Conservation (phyloP, 257 asterid genomes). For the Lavandula angustifolia region DNA sequence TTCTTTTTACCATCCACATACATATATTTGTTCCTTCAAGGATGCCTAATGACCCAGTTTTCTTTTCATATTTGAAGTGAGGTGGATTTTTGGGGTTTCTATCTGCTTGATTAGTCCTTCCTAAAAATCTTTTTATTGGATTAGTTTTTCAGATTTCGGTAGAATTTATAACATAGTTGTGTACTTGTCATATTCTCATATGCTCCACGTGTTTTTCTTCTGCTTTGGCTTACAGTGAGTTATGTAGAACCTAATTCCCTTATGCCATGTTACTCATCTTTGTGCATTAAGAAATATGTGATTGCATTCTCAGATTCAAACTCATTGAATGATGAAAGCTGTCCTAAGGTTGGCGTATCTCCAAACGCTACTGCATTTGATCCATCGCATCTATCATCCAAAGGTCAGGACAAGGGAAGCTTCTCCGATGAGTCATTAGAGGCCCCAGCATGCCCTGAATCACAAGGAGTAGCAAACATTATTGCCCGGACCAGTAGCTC, state of each 20-base stretch:
- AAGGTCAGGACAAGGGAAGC: slow-evolving; percentile 53
- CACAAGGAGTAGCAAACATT: slow-evolving; percentile 47
- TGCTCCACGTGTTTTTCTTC: slow-evolving; percentile 14
- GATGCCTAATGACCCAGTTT: slow-evolving; percentile 10
- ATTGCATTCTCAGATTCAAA: slow-evolving; percentile 46
- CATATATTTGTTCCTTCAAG: slow-evolving; percentile 16
- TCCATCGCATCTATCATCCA: slow-evolving; percentile 52
- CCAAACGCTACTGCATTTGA: slow-evolving; percentile 67
- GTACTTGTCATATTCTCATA: slow-evolving; percentile 3
- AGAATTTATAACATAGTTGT: neutral
- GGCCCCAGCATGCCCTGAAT: no score
- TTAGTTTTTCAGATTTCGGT: neutral
- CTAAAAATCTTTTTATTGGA: neutral
- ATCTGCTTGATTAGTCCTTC: neutral
- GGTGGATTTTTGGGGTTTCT: slow-evolving; percentile 8
- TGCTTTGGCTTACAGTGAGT: slow-evolving; percentile 6
- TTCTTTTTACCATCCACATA: slow-evolving; percentile 28
- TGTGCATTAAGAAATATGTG: slow-evolving; percentile 19
- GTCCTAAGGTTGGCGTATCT: slow-evolving; percentile 56
- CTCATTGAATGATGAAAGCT: slow-evolving; percentile 46
- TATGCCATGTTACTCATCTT: slow-evolving; percentile 16
- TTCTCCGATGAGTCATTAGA: slow-evolving; percentile 47
- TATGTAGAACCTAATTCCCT: slow-evolving; percentile 13
- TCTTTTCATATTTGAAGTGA: slow-evolving; percentile 13
- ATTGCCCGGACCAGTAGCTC: slow-evolving; percentile 59